These are phyloP conservation scores for Alternaria sp. DNA, from an alignment of 2,329 filamentous ascomycete species.

Conservation along the genomic window DNA sequence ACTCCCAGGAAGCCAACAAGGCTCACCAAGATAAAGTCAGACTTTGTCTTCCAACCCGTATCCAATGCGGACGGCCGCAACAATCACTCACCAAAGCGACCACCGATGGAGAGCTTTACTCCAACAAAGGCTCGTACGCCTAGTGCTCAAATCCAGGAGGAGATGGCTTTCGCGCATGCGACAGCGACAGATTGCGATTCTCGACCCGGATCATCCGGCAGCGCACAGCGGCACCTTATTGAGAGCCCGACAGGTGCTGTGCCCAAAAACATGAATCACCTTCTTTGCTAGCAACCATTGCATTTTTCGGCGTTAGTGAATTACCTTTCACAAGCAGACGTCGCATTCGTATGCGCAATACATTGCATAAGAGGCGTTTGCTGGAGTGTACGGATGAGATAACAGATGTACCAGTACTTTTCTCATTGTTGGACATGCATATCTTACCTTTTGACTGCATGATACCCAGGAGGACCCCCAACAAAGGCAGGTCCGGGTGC, in stretches of 20 bases:
- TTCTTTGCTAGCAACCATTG: constrained; percentile 31
- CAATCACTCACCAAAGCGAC: constrained; percentile 42
- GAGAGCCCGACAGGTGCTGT: constrained; percentile 32
- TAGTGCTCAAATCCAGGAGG: constrained; percentile 39
- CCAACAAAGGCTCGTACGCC: constrained; percentile 40
- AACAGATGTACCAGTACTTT: constrained; percentile 27
- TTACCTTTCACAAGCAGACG: constrained; percentile 7
- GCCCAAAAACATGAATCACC: constrained; percentile 32
- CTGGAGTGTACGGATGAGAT: constrained; percentile 11
- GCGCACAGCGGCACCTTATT: constrained; percentile 36
- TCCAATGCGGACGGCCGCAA: constrained; percentile 43
- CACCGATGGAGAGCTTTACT: constrained; percentile 42
- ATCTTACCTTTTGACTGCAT: constrained; percentile 32
- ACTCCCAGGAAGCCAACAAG: constrained; percentile 28
- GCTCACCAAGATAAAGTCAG: constrained; percentile 38
- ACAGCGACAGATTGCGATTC: constrained; percentile 30
- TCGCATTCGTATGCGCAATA: constrained; percentile 12
- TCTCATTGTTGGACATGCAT: constrained; percentile 23
- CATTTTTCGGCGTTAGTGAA: constrained; percentile 36
- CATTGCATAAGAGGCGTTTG: constrained; percentile 34
- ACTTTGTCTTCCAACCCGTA: constrained; percentile 36
- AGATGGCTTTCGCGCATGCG: constrained; percentile 21
- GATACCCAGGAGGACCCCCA: constrained; percentile 39
- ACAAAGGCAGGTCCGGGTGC: constrained; percentile 14
- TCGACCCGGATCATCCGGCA: constrained; percentile 34